Evolutionary conservation across 2,329 filamentous ascomycete species (phyloP), one percentile per base, ranked within the genome.

Genomic region (Aspergillus neotritici): DNA sequence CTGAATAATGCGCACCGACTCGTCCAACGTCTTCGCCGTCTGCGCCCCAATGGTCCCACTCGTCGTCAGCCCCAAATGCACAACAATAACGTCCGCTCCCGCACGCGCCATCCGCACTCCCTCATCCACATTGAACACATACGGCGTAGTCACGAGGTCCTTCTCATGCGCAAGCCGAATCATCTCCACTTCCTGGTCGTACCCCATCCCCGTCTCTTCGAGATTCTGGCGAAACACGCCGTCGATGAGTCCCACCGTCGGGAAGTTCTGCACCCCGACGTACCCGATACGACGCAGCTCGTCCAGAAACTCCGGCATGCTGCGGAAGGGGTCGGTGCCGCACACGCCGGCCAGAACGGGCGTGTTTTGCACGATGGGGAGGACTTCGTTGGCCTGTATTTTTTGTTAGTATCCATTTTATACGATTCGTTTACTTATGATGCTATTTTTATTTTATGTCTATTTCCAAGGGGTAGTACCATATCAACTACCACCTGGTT

Each of bases 121-220:
- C 56, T 86, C 79, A 0, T 79, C 75, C 1, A 74, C 70, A 37
- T 73, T 78, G 65, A 86, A 87, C 1, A 83, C 82, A 52, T 87
- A 87, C 0, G 83, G 83, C 5, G 82, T 82, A 0, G 83, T 87
- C 12, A 87, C 63, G 13, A 86, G 64, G 21, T 75, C 81, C 63
- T 83, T 64, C 33, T 72, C 65, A 34, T 72, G 75, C 2, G 84
- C 83, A n/a, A 71, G 55, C 8, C 70, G 69, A 35, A 87, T 74
- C 73, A 86, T 79, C 39, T 82, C 79, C 2, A 87, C 82, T 57
- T 87, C 83, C 6, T 73, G 65, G 12, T 74, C 75, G 55, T 80
- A 87, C 1, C 78, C 77, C 82, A 87, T 87, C 7, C 79, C 82
- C 1, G 83, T 86, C 61, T 86, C 82, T 57, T 87, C 84, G 2